A percentile compares a stretch with the other conserved stretches of the same genome.
These are phyloP conservation scores for Alternaria gaisen DNA, from an alignment of 2,329 filamentous ascomycete genomes.

Conservation along the genomic window DNA sequence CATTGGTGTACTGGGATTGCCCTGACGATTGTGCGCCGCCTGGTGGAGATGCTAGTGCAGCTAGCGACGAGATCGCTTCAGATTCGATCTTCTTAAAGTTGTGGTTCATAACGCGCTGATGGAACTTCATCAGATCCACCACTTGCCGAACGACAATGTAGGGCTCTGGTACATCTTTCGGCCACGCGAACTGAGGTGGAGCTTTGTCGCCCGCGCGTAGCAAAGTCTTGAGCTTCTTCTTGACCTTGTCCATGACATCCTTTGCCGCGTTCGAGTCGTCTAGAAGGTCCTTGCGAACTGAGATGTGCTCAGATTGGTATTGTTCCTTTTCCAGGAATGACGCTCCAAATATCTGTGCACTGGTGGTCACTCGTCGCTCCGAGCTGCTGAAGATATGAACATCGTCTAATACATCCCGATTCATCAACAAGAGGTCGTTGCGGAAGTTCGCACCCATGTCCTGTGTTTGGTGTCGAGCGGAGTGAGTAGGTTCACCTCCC, in stretches of 20 bases:
- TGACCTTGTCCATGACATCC: constrained; percentile 99
- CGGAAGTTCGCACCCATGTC: constrained; percentile 96
- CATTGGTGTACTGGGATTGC: constrained; percentile 47
- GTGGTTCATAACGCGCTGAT: constrained; percentile 91
- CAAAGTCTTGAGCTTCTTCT: constrained; percentile 97
- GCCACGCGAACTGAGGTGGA: constrained; percentile 98
- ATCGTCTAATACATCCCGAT: constrained; percentile 89
- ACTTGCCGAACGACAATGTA: constrained; percentile 91
- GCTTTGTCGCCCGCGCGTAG: constrained; percentile 91
- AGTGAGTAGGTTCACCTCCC: constrained; percentile 98
- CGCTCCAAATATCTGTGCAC: constrained; percentile 93
- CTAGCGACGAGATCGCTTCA: constrained; percentile 69
- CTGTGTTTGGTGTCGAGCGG: constrained; percentile 92
- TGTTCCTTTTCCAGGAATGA: constrained; percentile 90
- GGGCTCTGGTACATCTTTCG: constrained; percentile 89
- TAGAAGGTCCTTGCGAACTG: constrained; percentile 89
- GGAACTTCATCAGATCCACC: constrained; percentile 97
- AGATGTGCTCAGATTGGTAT: constrained; percentile 84
- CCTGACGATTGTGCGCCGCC: constrained; percentile 48
- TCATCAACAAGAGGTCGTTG: constrained; percentile 91
- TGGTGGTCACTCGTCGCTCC: constrained; percentile 91
- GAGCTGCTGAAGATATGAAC: constrained; percentile 96
- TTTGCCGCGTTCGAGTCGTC: constrained; percentile 99
- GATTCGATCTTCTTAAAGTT: constrained; percentile 85
- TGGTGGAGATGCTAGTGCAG: constrained; percentile 46